Evolutionary conservation across 768 basidiomycete species (phyloP), one percentile per base, ranked within the genome.

Genomic region (Tricholoma bakamatsutake): DNA sequence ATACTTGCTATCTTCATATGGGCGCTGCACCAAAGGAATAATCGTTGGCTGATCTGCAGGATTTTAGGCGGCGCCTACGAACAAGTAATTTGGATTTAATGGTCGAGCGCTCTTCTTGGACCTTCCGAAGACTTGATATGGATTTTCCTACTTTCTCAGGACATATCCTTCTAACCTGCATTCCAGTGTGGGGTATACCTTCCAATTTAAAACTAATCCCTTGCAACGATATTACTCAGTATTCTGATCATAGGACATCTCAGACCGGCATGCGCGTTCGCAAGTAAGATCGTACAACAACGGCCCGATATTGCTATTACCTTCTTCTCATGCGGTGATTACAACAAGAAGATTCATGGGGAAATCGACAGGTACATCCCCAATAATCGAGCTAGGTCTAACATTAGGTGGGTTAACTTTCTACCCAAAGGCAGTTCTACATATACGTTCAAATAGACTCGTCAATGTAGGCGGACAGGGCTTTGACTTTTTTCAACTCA

Each of bases 191-290:
- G n/a, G n/a, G n/a, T n/a, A n/a, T n/a, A n/a, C n/a, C n/a, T n/a
- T n/a, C n/a, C n/a, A n/a, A n/a, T n/a, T n/a, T n/a, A n/a, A n/a
- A n/a, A n/a, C n/a, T n/a, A n/a, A n/a, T n/a, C n/a, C n/a, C n/a
- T n/a, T n/a, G n/a, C n/a, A n/a, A n/a, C n/a, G n/a, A n/a, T n/a
- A n/a, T n/a, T n/a, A n/a, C n/a, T n/a, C n/a, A n/a, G n/a, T n/a
- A n/a, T n/a, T n/a, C n/a, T n/a, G n/a, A n/a, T n/a, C n/a, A 37
- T 31, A 63, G 62, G 62, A 18, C 60, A 61, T 47, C 13, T 48
- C 18, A 57, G 62, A 18, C 59, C 59, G 4, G 21, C 61, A 3
- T 63, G 56, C 31, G 57, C 50, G 3, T 43, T 58, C 21, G 57
- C 60, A 4, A 49, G 51, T 11, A 57, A 53, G 34, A 50, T 57